These are phyloP conservation scores for Klebsormidium nitens DNA, from an alignment of 139 green algal species.

Conservation along the genomic window DNA sequence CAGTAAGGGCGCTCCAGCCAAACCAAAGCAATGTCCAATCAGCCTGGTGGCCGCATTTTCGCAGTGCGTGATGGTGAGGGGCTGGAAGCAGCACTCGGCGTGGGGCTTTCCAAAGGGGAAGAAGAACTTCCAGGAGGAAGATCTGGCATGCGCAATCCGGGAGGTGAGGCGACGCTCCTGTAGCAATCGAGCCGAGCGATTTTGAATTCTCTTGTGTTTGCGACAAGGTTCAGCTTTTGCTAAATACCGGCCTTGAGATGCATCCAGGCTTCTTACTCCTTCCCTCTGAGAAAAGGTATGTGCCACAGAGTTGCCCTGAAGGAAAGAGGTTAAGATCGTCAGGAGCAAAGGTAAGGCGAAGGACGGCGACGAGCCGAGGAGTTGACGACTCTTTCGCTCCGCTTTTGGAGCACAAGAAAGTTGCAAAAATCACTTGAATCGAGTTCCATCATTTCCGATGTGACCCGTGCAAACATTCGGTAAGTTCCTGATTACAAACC, in stretches of 20 bases:
- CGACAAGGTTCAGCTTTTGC: not conserved
- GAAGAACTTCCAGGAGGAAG: conserved; percentile 73
- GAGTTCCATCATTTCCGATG: too few species aligned
- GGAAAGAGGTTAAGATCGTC: not conserved
- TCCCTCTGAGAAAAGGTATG: not conserved
- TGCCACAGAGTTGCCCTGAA: not conserved
- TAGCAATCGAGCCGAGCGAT: not conserved
- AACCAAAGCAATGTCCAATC: too few species aligned
- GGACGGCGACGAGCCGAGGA: not conserved
- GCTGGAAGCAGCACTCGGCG: conserved; percentile 57
- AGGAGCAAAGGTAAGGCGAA: not conserved
- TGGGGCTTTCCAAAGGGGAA: conserved; percentile 95
- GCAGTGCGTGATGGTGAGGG: conserved; percentile 72
- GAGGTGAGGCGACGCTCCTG: conserved; percentile 56
- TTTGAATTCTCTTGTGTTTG: not conserved
- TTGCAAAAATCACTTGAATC: too few species aligned
- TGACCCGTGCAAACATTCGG: not conserved
- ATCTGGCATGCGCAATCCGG: conserved; percentile 71
- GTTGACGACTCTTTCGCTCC: not conserved
- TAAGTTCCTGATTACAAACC: not conserved
- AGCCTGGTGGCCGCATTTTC: too few species aligned
- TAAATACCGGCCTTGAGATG: not conserved
- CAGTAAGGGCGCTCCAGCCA: too few species aligned
- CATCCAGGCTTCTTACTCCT: not conserved
- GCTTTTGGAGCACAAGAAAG: not conserved